Base-by-base conservation (phyloP, 1,284 basidiomycete genomes). In the Ustilago trichophora region DNA sequence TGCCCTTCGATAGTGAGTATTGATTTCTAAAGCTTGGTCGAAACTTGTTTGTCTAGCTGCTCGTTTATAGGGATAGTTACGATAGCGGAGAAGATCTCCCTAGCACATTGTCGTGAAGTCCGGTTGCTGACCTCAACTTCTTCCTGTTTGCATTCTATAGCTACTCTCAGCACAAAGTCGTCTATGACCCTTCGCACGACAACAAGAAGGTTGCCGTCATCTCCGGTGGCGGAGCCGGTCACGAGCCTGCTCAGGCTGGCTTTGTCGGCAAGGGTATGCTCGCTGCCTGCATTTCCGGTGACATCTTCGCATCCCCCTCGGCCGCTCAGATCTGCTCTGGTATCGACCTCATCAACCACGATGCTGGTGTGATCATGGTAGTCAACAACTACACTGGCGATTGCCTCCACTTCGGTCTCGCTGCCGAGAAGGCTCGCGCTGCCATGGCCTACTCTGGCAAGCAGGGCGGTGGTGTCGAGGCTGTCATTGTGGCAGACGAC, bases 281-380 rank as follows among this genome's bases (percentile, higher is more conserved):
- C 31, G 78, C 80, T 12, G 84, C 83, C 5, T 78, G 80, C 62
- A 82, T 84, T 10, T 82, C 82, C 0, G 84, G 84, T n/a, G 84
- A 85, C 65, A 81, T 85, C 22, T 86, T 86, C 71, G 85, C 85
- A 6, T 83, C 82, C 46, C 85, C 85, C 1, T 83, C 82, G 25
- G 84, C 84, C 3, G 79, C 76, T 40, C 85, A 85, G 72, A 84
- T 85, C 29, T 78, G 78, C 42, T 73, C 75, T 4, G 83, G 82
- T 24, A 80, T 82, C 16, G 84, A 84, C 58, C 82, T 84, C 56
- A 78, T 78, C 40, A 82, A 83, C 27, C 80, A 80, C 15, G 82
- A 82, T 48, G 82, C 82, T 53, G 83, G 83, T 29, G 60, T 75
- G 4, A 48, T 73, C 21, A 69, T 75, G 55, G 64, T 79, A 16